Evolutionary conservation across 2,329 filamentous ascomycete genomes (phyloP).

Genomic region (Fusarium sp.): DNA sequence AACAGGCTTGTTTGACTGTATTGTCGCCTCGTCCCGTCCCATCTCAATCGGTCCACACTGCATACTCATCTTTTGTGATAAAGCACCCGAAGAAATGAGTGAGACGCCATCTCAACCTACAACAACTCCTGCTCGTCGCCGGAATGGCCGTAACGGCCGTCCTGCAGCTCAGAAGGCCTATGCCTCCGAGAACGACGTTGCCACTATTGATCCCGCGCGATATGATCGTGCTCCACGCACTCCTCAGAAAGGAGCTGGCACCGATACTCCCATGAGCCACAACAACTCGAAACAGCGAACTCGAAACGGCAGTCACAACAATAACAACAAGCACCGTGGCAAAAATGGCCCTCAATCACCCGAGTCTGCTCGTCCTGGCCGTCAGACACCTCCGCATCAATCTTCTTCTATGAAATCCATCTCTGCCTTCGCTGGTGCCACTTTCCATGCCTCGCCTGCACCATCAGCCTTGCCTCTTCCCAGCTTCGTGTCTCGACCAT

Average conservation of each 20-base stretch:
- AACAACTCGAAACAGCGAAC: slow-evolving; percentile 47
- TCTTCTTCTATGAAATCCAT: slow-evolving; percentile 58
- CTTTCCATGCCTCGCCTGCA: slow-evolving; percentile 94
- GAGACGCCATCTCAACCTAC: slow-evolving; percentile 49
- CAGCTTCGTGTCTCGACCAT: slow-evolving; percentile 82
- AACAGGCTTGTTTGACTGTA: neutral
- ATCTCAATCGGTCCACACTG: slow-evolving; percentile 9
- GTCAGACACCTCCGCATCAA: slow-evolving; percentile 57
- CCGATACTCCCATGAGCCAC: slow-evolving; percentile 51
- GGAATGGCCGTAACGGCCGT: slow-evolving; percentile 55
- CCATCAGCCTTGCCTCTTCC: slow-evolving; percentile 91
- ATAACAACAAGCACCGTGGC: slow-evolving; percentile 44
- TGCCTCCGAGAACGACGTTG: slow-evolving; percentile 67
- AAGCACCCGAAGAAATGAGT: slow-evolving; percentile 47
- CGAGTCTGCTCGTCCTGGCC: slow-evolving; percentile 53
- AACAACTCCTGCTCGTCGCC: slow-evolving; percentile 52
- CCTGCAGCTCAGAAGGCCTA: slow-evolving; percentile 63
- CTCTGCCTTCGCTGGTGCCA: slow-evolving; percentile 86
- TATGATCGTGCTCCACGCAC: slow-evolving; percentile 56
- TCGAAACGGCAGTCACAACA: slow-evolving; percentile 36
- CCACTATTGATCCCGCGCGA: slow-evolving; percentile 48
- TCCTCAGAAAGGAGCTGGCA: slow-evolving; percentile 56
- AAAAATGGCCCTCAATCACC: slow-evolving; percentile 55
- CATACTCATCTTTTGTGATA: slow-evolving; percentile 1
- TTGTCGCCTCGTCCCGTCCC: slow-evolving; percentile 1